Conservation (phyloP, 2,329 filamentous ascomycete species). For the Trichoderma sp. region DNA sequence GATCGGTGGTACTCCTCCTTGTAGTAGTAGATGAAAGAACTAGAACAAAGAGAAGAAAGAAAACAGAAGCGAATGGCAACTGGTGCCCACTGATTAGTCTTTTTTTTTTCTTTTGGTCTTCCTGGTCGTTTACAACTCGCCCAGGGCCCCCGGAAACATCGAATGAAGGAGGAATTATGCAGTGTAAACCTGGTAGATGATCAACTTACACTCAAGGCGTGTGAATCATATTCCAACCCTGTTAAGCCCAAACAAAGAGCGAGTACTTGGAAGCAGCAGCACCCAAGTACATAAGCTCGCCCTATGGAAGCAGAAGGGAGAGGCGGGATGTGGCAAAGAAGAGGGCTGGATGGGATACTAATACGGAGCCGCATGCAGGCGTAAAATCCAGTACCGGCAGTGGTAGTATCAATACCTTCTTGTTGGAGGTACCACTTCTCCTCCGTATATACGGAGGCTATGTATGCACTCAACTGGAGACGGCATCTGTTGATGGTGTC, state of each 20-base stretch:
- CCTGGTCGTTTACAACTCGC: neutral
- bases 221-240: slow-evolving; percentile 20
- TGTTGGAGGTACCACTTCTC: neutral
- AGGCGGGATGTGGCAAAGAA: neutral
- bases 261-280: slow-evolving; percentile 22
- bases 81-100: slow-evolving; percentile 19
- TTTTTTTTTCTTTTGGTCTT: neutral
- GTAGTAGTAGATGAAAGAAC: neutral
- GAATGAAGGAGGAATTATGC: neutral
- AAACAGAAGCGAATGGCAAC: slow-evolving; percentile 22
- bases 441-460: slow-evolving; percentile 5
- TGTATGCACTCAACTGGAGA: slow-evolving; percentile 21
- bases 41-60: neutral
- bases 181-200: slow-evolving; percentile 8
- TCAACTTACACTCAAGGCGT: slow-evolving; percentile 24
- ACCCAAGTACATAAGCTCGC: slow-evolving; percentile 18
- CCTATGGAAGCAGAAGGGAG: slow-evolving; percentile 15
- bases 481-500: slow-evolving; percentile 18
- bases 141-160: neutral
- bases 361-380: slow-evolving; percentile 20
- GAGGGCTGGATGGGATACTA: slow-evolving; percentile 25
- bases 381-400: slow-evolving; percentile 7
- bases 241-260: slow-evolving; percentile 7
- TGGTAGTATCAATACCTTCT: neutral
- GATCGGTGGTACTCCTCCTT: slow-evolving; percentile 14